Percentiles rank a stretch among this genome's conserved stretches.
Conservation (phyloP, 2,329 filamentous ascomycete species). For the Beauveria scarabaeidicola region DNA sequence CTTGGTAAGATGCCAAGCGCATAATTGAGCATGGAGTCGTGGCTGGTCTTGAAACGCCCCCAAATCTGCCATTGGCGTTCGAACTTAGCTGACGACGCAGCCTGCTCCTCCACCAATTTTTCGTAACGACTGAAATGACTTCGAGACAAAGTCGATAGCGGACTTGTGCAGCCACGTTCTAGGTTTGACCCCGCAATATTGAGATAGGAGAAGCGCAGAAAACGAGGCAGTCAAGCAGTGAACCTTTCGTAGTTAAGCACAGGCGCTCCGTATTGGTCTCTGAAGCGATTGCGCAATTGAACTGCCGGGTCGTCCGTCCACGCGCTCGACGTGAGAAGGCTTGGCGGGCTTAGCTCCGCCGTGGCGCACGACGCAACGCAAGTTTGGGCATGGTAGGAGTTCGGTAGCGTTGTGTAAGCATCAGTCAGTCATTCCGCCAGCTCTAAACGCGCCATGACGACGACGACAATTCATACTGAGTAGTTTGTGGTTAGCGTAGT, state of each 20-base stretch:
- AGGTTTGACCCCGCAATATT: background rate
- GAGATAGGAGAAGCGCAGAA: background rate
- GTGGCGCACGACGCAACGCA: background rate
- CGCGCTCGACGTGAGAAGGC: background rate
- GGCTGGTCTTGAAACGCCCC: constrained; percentile 4
- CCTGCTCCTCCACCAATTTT: background rate
- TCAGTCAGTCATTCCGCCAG: background rate
- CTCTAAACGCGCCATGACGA: background rate
- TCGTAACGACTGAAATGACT: background rate
- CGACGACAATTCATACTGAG: background rate
- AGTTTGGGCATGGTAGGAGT: no score
- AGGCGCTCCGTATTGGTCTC: background rate
- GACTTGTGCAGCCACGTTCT: background rate
- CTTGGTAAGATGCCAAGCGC: background rate
- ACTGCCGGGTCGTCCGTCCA: background rate
- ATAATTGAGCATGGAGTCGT: background rate
- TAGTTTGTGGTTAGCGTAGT: background rate
- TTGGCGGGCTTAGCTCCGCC: background rate
- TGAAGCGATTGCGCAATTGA: background rate
- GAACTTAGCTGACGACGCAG: background rate
- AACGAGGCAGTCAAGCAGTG: background rate
- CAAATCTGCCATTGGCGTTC: background rate
- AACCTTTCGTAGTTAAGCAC: background rate
- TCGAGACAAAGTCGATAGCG: background rate
- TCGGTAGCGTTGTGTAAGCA: background rate